Percentiles rank a stretch among this genome's conserved stretches.
phyloP scores from a whole-genome alignment of 2,329 filamentous ascomycete species.

The Monosporascus ibericus region DNA sequence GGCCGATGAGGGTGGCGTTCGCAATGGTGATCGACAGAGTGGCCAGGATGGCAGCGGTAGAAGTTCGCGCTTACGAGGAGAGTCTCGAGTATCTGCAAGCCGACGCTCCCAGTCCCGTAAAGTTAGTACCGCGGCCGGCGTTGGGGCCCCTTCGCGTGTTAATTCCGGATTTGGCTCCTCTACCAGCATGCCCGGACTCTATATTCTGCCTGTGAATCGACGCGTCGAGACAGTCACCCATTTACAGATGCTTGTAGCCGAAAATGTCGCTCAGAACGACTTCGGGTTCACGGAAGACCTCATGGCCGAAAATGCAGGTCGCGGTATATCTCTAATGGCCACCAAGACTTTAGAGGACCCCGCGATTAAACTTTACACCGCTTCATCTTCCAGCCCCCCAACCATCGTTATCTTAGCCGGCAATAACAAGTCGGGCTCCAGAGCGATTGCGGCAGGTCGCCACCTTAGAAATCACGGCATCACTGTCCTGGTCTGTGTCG shows the following conservation, averaged over 20 bases:
- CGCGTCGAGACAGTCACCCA: slow-evolving; percentile 60
- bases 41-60: slow-evolving; percentile 46
- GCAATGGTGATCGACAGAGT: slow-evolving; percentile 40
- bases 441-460: slow-evolving; percentile 77
- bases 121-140: slow-evolving; percentile 37
- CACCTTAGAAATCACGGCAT: slow-evolving; percentile 81
- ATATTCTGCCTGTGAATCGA: slow-evolving; percentile 47
- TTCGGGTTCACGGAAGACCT: slow-evolving; percentile 83
- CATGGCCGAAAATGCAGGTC: slow-evolving; percentile 85
- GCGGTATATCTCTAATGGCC: slow-evolving; percentile 81
- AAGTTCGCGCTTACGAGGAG: slow-evolving; percentile 43
- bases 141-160: slow-evolving; percentile 37
- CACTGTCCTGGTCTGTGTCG: slow-evolving; percentile 74
- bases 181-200: slow-evolving; percentile 37
- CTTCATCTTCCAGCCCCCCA: slow-evolving; percentile 23
- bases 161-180: slow-evolving; percentile 36
- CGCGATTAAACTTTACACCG: slow-evolving; percentile 43
- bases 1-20: slow-evolving; percentile 52
- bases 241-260: slow-evolving; percentile 84
- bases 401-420: slow-evolving; percentile 75
- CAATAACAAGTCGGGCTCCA: slow-evolving; percentile 85
- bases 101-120: slow-evolving; percentile 53
- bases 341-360: slow-evolving; percentile 61
- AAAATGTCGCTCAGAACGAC: slow-evolving; percentile 84
- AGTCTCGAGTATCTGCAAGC: slow-evolving; percentile 44